These are phyloP conservation scores for Bipolaris victoriae DNA, from an alignment of 2,329 filamentous ascomycete species.

Conservation along the genomic window DNA sequence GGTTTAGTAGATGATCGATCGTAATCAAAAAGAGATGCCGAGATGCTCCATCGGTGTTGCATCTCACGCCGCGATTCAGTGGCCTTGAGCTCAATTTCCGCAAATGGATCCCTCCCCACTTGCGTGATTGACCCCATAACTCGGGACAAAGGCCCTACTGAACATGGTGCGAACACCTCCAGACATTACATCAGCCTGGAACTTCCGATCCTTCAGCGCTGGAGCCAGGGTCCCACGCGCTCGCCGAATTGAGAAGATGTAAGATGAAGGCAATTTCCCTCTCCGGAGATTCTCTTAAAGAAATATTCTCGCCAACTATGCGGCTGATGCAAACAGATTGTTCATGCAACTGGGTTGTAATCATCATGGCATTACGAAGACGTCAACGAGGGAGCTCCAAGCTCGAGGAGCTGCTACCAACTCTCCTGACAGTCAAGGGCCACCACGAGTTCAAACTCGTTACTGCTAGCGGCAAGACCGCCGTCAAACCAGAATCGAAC, in stretches of 20 bases:
- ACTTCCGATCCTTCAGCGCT: constrained; percentile 28
- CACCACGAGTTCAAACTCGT: neutral
- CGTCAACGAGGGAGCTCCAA: constrained; percentile 36
- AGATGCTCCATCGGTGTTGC: constrained; percentile 11
- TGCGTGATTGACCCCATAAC: constrained; percentile 14
- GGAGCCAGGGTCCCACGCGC: constrained; percentile 35
- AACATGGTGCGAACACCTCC: constrained; percentile 34
- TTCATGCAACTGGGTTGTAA: constrained; percentile 29
- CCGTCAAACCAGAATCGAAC: neutral
- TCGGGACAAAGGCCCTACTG: constrained; percentile 21
- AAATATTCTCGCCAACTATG: constrained; percentile 16
- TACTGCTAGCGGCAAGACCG: constrained; percentile 1
- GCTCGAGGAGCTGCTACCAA: constrained; percentile 21
- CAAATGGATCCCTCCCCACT: constrained; percentile 17
- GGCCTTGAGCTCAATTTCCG: constrained; percentile 14
- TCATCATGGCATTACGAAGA: constrained; percentile 34
- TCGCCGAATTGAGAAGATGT: constrained; percentile 36
- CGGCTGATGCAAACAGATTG: constrained; percentile 24
- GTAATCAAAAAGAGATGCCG: constrained; percentile 12
- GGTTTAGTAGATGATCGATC: constrained; percentile 4
- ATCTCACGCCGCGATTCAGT: constrained; percentile 9
- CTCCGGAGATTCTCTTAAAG: constrained; percentile 23
- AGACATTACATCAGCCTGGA: constrained; percentile 31
- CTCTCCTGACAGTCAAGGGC: constrained; percentile 9
- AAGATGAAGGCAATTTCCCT: constrained; percentile 24